Evolutionary conservation across 495 filamentous ascomycete species (phyloP).

Genomic region (Xylaria palmicola): DNA sequence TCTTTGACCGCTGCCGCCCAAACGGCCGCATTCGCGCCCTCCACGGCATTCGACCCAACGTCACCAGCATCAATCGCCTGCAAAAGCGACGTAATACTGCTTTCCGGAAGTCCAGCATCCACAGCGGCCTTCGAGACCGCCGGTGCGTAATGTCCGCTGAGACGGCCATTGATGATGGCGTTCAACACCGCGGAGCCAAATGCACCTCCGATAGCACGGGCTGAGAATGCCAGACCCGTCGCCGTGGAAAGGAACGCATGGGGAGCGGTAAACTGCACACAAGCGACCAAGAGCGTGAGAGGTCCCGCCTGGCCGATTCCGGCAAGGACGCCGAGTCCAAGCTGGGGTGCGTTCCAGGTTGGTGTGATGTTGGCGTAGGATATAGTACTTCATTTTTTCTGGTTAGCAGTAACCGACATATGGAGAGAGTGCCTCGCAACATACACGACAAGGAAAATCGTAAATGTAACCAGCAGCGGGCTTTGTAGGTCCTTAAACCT

Average conservation of each 20-base stretch:
- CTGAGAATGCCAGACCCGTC: slow-evolving; percentile 54
- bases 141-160: slow-evolving; percentile 39
- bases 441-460: slow-evolving; percentile 47
- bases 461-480: slow-evolving; percentile 49
- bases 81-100: slow-evolving; percentile 37
- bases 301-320: slow-evolving; percentile 53
- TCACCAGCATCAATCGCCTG: slow-evolving; percentile 34
- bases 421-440: slow-evolving; percentile 14
- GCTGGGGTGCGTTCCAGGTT: slow-evolving; percentile 44
- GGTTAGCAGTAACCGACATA: not conserved
- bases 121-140: slow-evolving; percentile 38
- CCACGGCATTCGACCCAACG: slow-evolving; percentile 28
- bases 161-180: slow-evolving; percentile 51
- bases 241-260: slow-evolving; percentile 55
- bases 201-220: slow-evolving; percentile 53
- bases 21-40: slow-evolving; percentile 35
- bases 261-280: slow-evolving; percentile 54
- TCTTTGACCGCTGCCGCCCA: slow-evolving; percentile 37
- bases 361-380: slow-evolving; percentile 51
- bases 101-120: slow-evolving; percentile 40
- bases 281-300: slow-evolving; percentile 49
- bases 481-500: slow-evolving; percentile 50
- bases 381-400: slow-evolving; percentile 32
- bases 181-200: slow-evolving; percentile 55
- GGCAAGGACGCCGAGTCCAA: slow-evolving; percentile 47